These are phyloP conservation scores for Aegilops speltoides DNA, from an alignment of 176 grass and related monocot genomes.

Conservation along the genomic window DNA sequence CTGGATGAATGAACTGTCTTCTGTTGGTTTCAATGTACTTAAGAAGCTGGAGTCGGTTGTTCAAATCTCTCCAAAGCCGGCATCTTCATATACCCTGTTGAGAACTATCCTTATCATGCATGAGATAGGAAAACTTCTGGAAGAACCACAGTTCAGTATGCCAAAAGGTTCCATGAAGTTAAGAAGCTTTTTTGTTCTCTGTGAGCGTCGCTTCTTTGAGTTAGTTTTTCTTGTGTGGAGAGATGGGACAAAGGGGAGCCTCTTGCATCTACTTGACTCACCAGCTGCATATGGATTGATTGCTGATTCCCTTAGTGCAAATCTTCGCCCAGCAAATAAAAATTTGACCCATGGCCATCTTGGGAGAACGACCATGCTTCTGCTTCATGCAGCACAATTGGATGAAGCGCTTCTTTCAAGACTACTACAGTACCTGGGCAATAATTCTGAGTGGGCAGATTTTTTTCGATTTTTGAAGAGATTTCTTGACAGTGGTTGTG, in stretches of 20 bases:
- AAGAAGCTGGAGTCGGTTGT: constrained; percentile 49
- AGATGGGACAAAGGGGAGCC: constrained; percentile 11
- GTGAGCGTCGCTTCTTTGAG: not conserved
- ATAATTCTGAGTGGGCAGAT: constrained; percentile 34
- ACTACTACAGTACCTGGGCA: constrained; percentile 20
- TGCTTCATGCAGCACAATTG: constrained; percentile 41
- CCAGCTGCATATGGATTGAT: constrained; percentile 28
- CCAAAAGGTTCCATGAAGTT: constrained; percentile 16
- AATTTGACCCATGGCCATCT: constrained; percentile 51
- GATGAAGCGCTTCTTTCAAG: constrained; percentile 3
- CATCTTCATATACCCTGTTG: constrained; percentile 7
- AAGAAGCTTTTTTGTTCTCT: not conserved
- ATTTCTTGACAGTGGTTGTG: constrained; percentile 40
- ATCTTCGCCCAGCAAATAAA: not conserved
- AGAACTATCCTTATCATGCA: not conserved
- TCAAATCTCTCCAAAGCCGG: not conserved
- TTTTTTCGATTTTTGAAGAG: constrained; percentile 39
- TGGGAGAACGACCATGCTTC: constrained; percentile 44
- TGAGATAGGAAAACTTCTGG: constrained; percentile 47
- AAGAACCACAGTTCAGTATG: not conserved
- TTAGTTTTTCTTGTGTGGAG: constrained; percentile 30
- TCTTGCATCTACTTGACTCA: constrained; percentile 38
- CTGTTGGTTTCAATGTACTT: constrained; percentile 57
- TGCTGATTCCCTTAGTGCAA: constrained; percentile 25
- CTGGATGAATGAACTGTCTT: constrained; percentile 49